phyloP scores from a whole-genome alignment of 371 early-diverging fungal genomes.

The Rhizopus arrhizus region DNA sequence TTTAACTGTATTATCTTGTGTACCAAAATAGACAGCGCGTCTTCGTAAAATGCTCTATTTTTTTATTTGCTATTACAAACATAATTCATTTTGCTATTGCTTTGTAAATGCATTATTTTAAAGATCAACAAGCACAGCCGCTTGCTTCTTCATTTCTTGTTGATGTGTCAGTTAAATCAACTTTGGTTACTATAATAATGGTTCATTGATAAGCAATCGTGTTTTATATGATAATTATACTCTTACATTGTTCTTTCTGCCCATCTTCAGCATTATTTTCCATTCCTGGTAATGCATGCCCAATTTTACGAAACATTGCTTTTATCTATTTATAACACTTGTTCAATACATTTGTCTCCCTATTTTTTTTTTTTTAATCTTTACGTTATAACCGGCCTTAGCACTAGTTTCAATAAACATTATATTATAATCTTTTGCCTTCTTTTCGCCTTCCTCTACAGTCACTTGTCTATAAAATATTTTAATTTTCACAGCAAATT shows the following conservation, averaged over 20 bases:
- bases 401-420: constrained; percentile 98
- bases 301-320: constrained; percentile 93
- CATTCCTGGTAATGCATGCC: constrained; percentile 91
- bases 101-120: constrained; percentile 1
- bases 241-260: constrained; percentile 43
- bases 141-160: constrained; percentile 40
- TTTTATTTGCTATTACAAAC: background rate
- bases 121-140: constrained; percentile 46
- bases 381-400: constrained; percentile 92
- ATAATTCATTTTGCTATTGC: background rate
- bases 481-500: background rate
- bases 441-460: constrained; percentile 95
- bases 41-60: too few relatives aligned
- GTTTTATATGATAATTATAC: background rate
- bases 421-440: constrained; percentile 90
- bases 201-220: too few relatives aligned
- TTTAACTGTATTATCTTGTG: too few relatives aligned
- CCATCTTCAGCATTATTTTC: constrained; percentile 61
- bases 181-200: constrained; percentile 40
- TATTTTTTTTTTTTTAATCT: background rate
- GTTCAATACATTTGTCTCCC: background rate
- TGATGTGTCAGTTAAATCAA: constrained; percentile 45
- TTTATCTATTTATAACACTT: constrained; percentile 60
- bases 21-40: too few relatives aligned
- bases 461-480: constrained; percentile 74